Conservation (phyloP, 1,284 basidiomycete genomes). For the Ceratobasidium sp. region DNA sequence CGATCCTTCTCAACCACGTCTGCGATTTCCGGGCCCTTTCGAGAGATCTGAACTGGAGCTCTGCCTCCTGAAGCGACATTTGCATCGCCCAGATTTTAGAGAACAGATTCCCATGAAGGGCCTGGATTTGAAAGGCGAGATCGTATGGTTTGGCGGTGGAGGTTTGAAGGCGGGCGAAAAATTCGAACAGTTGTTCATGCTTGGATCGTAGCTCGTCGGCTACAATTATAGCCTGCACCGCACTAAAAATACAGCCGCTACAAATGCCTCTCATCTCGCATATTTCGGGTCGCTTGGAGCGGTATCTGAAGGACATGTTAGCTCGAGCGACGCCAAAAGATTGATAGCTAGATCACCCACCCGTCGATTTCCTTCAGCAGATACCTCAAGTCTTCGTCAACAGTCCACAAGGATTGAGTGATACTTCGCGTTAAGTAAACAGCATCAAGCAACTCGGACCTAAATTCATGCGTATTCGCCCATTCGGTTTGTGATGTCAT, state of each 20-base stretch:
- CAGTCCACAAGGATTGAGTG: not conserved
- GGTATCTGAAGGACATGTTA: not conserved
- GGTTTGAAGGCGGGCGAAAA: not conserved
- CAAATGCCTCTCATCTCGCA: not conserved
- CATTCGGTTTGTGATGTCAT: too few relatives aligned
- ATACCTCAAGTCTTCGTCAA: not conserved
- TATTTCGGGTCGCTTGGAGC: not conserved
- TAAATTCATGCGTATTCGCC: not conserved
- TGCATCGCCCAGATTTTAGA: not conserved
- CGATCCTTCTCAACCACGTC: not conserved
- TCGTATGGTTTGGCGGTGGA: not conserved
- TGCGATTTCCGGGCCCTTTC: not conserved
- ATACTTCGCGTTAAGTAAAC: not conserved
- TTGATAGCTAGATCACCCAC: not conserved
- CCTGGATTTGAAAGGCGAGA: not conserved
- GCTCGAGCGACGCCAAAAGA: not conserved
- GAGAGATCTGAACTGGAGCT: not conserved
- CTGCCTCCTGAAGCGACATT: not conserved
- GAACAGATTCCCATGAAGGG: not conserved
- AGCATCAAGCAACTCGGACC: not conserved
- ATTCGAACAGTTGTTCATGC: not conserved
- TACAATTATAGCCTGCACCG: not conserved
- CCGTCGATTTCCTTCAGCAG: not conserved
- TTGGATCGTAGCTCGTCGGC: not conserved
- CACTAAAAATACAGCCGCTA: not conserved